Conservation (phyloP, 2,329 filamentous ascomycete species). For the Trichocomaceae sp. region DNA sequence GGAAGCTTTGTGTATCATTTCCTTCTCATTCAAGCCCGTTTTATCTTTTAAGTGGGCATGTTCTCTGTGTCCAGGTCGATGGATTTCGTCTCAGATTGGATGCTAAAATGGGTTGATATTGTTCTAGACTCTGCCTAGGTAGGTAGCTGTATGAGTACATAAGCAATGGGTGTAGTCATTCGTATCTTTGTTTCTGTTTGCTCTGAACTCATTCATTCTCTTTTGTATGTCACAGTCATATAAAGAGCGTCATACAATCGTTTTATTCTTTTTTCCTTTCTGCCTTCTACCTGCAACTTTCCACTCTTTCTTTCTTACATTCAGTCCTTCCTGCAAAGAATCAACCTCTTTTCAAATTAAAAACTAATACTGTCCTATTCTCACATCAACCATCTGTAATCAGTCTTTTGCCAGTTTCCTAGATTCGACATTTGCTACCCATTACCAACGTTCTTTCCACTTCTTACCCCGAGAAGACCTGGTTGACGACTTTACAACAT, state of each 20-base stretch:
- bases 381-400: not conserved
- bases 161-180: not conserved
- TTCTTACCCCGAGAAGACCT: not conserved
- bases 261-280: not conserved
- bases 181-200: not conserved
- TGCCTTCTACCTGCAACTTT: not conserved
- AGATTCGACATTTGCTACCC: too few relatives aligned
- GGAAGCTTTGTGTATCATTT: not conserved
- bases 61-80: not conserved
- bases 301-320: not conserved
- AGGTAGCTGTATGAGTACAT: not conserved
- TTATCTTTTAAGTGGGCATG: not conserved
- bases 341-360: not conserved
- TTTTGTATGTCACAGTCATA: not conserved
- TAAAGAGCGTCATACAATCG: not conserved
- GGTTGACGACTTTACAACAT: not conserved
- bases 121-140: not conserved
- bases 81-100: not conserved
- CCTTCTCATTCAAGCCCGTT: not conserved
- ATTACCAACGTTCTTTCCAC: not conserved
- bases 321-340: slow-evolving; percentile 1
- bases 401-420: too few relatives aligned
- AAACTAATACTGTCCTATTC: too few relatives aligned
- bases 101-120: not conserved
- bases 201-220: not conserved